A percentile compares a stretch with the other conserved stretches of the same genome.
Evolutionary conservation across 163 green algal genomes (phyloP).

Genomic region (Volvox carteri): DNA sequence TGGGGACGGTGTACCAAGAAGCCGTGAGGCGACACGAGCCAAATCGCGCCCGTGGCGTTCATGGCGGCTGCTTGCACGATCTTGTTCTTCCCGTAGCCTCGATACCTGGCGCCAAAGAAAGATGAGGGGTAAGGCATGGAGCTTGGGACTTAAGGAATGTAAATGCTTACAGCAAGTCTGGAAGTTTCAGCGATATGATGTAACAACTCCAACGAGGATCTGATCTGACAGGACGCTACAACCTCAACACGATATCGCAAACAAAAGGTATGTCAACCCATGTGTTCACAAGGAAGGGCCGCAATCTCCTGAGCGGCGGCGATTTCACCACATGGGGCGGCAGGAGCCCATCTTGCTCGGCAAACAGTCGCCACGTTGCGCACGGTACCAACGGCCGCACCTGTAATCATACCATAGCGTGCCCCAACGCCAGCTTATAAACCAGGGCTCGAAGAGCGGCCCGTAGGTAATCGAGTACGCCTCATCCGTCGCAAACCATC

Average conservation of each 20-base stretch:
- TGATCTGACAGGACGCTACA: not conserved
- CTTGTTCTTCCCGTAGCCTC: constrained; percentile 59
- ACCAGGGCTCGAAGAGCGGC: constrained; percentile 49
- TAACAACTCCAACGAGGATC: not conserved
- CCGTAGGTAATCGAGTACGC: constrained; percentile 49
- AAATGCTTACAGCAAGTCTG: too few species aligned
- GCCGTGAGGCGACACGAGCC: constrained; percentile 53
- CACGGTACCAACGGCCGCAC: not conserved
- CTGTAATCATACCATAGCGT: constrained; percentile 58
- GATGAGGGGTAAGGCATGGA: not conserved
- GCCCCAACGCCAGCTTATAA: constrained; percentile 43
- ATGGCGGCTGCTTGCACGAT: constrained; percentile 60
- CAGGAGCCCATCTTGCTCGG: too few species aligned
- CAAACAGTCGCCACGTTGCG: too few species aligned
- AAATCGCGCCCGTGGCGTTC: constrained; percentile 27
- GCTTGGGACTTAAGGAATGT: too few species aligned
- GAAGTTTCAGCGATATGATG: not conserved
- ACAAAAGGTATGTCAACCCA: too few species aligned
- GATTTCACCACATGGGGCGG: too few species aligned
- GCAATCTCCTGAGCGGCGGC: too few species aligned
- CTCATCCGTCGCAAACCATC: constrained; percentile 38
- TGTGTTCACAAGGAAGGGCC: too few species aligned
- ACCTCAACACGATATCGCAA: not conserved
- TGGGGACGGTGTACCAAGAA: constrained; percentile 65
- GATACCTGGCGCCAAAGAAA: constrained; percentile 21